Base-by-base conservation (phyloP, 106 monocot genomes). In the Posidonia australis region DNA sequence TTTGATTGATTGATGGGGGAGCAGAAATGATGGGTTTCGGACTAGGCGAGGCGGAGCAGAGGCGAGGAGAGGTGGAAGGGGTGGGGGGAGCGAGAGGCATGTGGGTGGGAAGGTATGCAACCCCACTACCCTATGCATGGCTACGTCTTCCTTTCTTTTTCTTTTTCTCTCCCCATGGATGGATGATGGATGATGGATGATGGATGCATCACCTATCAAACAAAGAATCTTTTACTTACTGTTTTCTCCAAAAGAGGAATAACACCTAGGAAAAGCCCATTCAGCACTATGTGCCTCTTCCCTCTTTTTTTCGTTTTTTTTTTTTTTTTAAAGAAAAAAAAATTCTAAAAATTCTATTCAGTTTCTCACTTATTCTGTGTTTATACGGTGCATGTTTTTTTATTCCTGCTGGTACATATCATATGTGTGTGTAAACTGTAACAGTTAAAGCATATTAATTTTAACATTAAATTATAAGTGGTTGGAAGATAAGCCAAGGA, bases 1-100 rank as follows among this genome's bases (percentile, higher is more conserved):
- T 64, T 64, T 64, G 64, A 64, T 64, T 64, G 64, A 64, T 64
- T 64, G 64, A 64, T 64, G 44, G 64, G 64, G 61, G 64, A 46
- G 64, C 64, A 64, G 64, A 64, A 26, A 64, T 48, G 64, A 64
- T 64, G 64, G 64, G 27, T 45, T 64, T 64, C 24, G 46, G 64
- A 64, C 64, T 46, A 27, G 64, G 64, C 64, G 46, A 64, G 27
- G 43, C 61, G 9, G 41, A 43, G 36, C 42, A 62, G 46, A 13
- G 61, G 21, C 0, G 58, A n/a, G 29, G 13, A 23, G 22, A 3
- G 61, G 42, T 30, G 61, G 41, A n/a, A 20, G 61, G 10, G 43
- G 24, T 10, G 26, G 10, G 64, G n/a, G 26, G 13, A 46, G 20
- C 13, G 55, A 13, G 24, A 12, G 21, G 21, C 10, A 26, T 24